phyloP scores from a whole-genome alignment of 148 eudicot genomes.

The Silene uniflora region DNA sequence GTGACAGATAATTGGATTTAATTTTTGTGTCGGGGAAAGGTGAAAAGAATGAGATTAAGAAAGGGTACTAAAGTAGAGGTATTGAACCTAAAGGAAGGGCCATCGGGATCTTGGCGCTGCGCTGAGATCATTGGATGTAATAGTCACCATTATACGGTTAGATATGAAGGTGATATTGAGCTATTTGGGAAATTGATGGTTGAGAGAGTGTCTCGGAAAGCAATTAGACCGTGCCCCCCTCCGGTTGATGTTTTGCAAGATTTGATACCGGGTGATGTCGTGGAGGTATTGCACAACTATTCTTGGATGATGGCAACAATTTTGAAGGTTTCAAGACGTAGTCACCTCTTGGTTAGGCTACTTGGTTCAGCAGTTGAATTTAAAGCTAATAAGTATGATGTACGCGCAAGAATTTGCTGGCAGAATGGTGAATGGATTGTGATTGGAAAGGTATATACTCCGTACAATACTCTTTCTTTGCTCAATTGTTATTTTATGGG shows the following conservation, averaged over 20 bases:
- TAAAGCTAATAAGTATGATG: constrained; percentile 36
- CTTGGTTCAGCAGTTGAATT: constrained; percentile 55
- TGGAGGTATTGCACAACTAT: constrained; percentile 56
- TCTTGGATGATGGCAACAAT: constrained; percentile 66
- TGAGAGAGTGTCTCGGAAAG: constrained; percentile 51
- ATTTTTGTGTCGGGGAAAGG: constrained; percentile 17
- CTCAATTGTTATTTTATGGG: not conserved
- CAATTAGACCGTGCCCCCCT: constrained; percentile 77
- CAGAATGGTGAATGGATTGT: constrained; percentile 59
- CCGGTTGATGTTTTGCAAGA: constrained; percentile 28
- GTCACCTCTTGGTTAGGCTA: constrained; percentile 50
- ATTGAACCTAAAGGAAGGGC: constrained; percentile 45
- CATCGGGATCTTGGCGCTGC: constrained; percentile 65
- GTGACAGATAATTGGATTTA: constrained; percentile 13
- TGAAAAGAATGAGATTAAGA: constrained; percentile 49
- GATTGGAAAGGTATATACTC: constrained; percentile 56
- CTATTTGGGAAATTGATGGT: constrained; percentile 23
- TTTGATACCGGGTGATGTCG: constrained; percentile 60
- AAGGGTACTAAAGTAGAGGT: constrained; percentile 76
- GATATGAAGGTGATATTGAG: constrained; percentile 37
- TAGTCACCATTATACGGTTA: constrained; percentile 53
- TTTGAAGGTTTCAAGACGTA: constrained; percentile 35
- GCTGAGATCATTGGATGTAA: constrained; percentile 53
- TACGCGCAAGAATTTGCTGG: constrained; percentile 73
- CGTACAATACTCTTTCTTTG: not conserved